Conservation (phyloP, 73 alveolate species). For the Uronychia setigera region DNA sequence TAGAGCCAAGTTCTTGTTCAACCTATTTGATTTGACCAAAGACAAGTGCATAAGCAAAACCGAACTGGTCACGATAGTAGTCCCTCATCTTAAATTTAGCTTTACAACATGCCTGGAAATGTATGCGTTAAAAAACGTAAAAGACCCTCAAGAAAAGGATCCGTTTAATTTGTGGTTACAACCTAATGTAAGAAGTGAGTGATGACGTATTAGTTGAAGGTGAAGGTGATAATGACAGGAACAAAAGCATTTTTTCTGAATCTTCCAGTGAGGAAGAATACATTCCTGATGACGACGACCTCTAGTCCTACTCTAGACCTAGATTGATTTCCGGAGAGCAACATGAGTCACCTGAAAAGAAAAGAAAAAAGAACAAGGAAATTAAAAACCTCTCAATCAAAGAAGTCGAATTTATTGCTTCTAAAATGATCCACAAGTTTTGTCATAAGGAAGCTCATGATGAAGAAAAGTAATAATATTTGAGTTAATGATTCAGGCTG, state of each 20-base stretch:
- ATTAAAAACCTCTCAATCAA: background rate
- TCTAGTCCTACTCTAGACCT: background rate
- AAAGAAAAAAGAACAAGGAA: background rate
- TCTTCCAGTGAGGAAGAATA: background rate
- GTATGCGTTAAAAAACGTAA: background rate
- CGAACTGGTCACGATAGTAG: background rate
- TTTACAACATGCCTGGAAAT: background rate
- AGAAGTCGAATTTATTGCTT: background rate
- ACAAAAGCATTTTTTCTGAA: background rate
- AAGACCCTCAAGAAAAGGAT: background rate
- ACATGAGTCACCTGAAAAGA: background rate
- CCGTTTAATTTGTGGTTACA: no score
- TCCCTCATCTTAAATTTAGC: background rate
- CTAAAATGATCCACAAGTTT: background rate
- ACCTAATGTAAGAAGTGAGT: no score
- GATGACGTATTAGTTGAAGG: background rate
- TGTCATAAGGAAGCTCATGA: background rate
- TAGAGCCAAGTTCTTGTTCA: conserved; percentile 2
- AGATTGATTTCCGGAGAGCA: background rate
- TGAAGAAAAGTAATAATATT: background rate
- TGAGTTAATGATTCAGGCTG: background rate
- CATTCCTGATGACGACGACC: background rate
- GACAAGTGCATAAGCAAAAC: background rate
- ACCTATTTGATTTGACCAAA: background rate
- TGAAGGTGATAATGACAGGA: background rate